Evolutionary conservation across 768 basidiomycete genomes (phyloP).

Genomic region (Suillus weaverae): DNA sequence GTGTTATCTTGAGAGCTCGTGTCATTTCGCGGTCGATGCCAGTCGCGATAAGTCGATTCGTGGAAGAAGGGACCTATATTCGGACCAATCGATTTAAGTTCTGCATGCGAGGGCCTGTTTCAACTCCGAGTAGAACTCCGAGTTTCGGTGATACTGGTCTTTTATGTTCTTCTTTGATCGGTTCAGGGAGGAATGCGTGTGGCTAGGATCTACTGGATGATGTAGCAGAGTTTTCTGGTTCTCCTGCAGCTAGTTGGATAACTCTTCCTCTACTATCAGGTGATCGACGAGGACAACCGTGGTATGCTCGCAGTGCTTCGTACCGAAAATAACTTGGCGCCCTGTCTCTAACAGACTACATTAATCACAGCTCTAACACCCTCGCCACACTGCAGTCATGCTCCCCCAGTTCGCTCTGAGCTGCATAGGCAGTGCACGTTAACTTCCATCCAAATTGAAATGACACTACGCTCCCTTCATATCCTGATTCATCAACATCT

Average conservation of each 20-base stretch:
- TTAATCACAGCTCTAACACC: background rate
- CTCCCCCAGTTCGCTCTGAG: background rate
- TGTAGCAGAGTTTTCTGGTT: background rate
- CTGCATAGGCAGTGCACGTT: background rate
- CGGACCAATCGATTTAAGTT: background rate
- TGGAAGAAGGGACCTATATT: constrained; percentile 1
- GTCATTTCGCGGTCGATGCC: background rate
- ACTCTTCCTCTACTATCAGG: background rate
- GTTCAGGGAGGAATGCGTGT: background rate
- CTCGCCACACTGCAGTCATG: background rate
- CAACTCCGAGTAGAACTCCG: background rate
- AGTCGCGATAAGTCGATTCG: background rate
- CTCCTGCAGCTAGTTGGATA: background rate
- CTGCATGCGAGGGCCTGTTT: no score
- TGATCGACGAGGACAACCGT: background rate
- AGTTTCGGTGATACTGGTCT: background rate
- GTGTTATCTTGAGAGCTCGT: background rate
- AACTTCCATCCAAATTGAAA: no score
- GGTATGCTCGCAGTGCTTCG: background rate
- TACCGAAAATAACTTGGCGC: background rate
- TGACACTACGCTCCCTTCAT: background rate
- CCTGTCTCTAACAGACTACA: background rate
- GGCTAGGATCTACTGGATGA: background rate
- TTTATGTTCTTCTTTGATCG: background rate
- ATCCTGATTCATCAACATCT: constrained; percentile 1